These are phyloP conservation scores for Zygnema circumcarinatum DNA, from an alignment of 139 green algal species.

Conservation along the genomic window DNA sequence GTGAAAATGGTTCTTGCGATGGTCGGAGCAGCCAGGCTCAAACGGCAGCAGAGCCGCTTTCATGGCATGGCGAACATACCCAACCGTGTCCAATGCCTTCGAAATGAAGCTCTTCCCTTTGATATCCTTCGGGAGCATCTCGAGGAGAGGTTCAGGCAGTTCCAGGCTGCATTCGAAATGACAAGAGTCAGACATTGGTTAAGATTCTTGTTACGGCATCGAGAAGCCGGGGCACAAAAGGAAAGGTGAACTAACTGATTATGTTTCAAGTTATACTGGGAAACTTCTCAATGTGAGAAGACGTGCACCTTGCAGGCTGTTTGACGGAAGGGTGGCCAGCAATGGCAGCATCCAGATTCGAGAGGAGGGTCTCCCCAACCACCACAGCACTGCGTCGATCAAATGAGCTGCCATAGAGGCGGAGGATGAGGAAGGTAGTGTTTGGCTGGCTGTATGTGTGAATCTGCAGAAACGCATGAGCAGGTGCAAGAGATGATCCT, in stretches of 20 bases:
- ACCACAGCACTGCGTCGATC: not conserved
- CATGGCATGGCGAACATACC: not conserved
- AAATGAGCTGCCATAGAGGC: not conserved
- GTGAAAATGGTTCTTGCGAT: slow-evolving; percentile 10
- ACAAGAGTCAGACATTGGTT: too few relatives aligned
- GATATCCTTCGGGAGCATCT: not conserved
- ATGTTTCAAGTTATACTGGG: too few relatives aligned
- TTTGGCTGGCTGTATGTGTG: slow-evolving; percentile 3
- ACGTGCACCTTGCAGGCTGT: not conserved
- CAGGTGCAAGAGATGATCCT: too few relatives aligned
- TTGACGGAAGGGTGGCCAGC: not conserved
- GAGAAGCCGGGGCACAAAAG: too few relatives aligned
- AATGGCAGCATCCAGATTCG: not conserved
- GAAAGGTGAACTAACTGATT: too few relatives aligned
- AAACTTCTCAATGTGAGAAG: too few relatives aligned
- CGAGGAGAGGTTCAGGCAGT: not conserved
- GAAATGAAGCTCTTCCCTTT: not conserved
- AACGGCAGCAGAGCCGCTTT: slow-evolving; percentile 35
- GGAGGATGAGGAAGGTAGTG: slow-evolving; percentile 10
- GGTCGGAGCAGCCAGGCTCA: slow-evolving; percentile 16
- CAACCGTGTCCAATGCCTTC: slow-evolving; percentile 27
- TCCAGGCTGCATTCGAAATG: not conserved
- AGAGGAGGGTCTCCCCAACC: not conserved
- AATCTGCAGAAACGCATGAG: slow-evolving; percentile 16
- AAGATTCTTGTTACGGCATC: too few relatives aligned